phyloP scores from a whole-genome alignment of 495 filamentous ascomycete species.

The Penicillium robsamsonii region DNA sequence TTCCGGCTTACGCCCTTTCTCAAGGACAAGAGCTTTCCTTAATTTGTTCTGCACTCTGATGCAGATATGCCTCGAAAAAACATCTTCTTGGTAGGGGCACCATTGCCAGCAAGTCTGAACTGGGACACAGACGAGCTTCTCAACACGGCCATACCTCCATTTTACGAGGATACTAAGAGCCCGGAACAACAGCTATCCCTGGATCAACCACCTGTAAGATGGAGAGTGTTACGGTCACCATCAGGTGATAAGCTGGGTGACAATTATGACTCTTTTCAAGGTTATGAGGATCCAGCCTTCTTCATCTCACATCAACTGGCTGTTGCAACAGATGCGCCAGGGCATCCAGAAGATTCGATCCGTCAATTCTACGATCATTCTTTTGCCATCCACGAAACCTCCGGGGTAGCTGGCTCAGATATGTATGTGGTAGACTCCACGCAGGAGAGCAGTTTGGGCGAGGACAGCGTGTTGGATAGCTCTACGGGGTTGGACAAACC shows the following conservation, averaged over 20 bases:
- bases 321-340: conserved; percentile 12
- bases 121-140: conserved; percentile 57
- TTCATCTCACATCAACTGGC: conserved; percentile 45
- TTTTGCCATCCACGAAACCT: conserved; percentile 58
- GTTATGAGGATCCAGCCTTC: conserved; percentile 43
- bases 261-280: conserved; percentile 14
- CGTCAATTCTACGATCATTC: conserved; percentile 74
- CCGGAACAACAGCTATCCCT: conserved; percentile 3
- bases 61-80: conserved; percentile 44
- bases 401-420: conserved; percentile 28
- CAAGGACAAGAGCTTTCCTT: neutral
- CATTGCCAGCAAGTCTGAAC: conserved; percentile 48
- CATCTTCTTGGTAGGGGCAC: conserved; percentile 64
- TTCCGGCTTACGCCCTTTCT: neutral
- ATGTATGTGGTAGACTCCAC: conserved; percentile 21
- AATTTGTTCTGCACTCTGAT: neutral
- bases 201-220: conserved; percentile 34
- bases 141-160: conserved; percentile 45
- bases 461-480: conserved; percentile 22
- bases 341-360: conserved; percentile 31
- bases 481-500: conserved; percentile 13
- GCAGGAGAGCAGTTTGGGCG: conserved; percentile 27
- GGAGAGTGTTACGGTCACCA: conserved; percentile 36
- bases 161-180: conserved; percentile 30
- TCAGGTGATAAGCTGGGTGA: conserved; percentile 8